These are phyloP conservation scores for Wallacemonas collosoma DNA, from an alignment of 208 protist genomes.

Conservation along the genomic window DNA sequence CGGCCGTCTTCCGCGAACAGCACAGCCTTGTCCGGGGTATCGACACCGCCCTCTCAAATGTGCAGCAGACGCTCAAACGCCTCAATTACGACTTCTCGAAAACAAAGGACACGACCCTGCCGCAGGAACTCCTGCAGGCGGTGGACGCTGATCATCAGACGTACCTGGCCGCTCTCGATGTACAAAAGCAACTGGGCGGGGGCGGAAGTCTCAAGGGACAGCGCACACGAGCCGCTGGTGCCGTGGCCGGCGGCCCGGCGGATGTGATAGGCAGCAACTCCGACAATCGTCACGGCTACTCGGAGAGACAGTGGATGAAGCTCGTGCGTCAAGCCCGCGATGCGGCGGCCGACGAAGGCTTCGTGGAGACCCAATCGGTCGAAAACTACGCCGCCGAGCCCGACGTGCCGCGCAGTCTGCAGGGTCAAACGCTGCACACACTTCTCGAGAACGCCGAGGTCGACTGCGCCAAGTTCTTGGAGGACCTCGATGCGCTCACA, in stretches of 20 bases:
- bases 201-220: background rate
- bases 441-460: constrained; percentile 9
- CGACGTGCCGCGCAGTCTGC: constrained; percentile 34
- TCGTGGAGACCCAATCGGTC: constrained; percentile 63
- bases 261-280: constrained; percentile 8
- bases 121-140: constrained; percentile 21
- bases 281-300: constrained; percentile 19
- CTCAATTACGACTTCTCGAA: constrained; percentile 33
- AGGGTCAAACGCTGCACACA: constrained; percentile 23
- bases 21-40: constrained; percentile 27
- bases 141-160: constrained; percentile 28
- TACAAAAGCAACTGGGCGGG: background rate
- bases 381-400: constrained; percentile 69
- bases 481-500: constrained; percentile 11
- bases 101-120: constrained; percentile 28
- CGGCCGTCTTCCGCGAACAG: constrained; percentile 57
- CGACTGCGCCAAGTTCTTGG: background rate
- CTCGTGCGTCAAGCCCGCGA: constrained; percentile 53
- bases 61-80: constrained; percentile 35
- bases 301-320: constrained; percentile 29
- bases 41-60: constrained; percentile 23
- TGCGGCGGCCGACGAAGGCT: constrained; percentile 71
- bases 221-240: background rate
- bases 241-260: constrained; percentile 11
- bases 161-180: constrained; percentile 17